Evolutionary conservation across 225 moss, liverwort and hornwort genomes (phyloP).

Genomic region (Marchantia polymorpha): DNA sequence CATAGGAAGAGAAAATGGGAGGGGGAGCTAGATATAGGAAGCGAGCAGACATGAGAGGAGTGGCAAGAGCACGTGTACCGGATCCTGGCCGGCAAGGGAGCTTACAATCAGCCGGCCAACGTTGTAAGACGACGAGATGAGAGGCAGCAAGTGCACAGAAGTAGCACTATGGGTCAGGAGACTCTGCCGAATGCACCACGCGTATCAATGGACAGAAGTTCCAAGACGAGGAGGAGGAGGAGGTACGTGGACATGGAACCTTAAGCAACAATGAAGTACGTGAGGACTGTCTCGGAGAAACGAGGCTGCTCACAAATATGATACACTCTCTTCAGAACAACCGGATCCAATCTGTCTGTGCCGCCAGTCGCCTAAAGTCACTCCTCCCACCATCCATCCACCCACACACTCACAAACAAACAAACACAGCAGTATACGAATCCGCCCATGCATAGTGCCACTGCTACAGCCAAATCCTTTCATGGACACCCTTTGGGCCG

Average conservation of each 20-base stretch:
- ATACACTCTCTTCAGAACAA: neutral
- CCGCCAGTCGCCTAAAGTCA: neutral
- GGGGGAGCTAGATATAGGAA: neutral
- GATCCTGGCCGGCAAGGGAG: neutral
- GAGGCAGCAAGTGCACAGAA: neutral
- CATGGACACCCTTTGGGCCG: neutral
- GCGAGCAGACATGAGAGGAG: neutral
- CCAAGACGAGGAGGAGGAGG: neutral
- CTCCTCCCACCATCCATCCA: neutral
- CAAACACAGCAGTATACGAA: neutral
- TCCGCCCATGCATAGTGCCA: neutral
- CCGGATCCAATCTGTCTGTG: constrained; percentile 3
- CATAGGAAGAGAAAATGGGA: neutral
- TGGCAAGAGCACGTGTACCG: neutral
- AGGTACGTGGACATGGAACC: neutral
- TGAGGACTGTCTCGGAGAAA: neutral
- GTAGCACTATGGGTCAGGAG: neutral
- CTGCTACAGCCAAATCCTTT: neutral
- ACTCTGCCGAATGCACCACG: neutral
- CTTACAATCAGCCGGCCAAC: neutral
- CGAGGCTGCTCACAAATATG: neutral
- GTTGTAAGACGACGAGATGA: neutral
- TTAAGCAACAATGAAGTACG: neutral
- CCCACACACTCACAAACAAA: neutral
- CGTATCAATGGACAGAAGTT: neutral